Evolutionary conservation across 345 rosid genomes (phyloP), one percentile per base, ranked within the genome.

Genomic region (Chamaenerion angustifolium): DNA sequence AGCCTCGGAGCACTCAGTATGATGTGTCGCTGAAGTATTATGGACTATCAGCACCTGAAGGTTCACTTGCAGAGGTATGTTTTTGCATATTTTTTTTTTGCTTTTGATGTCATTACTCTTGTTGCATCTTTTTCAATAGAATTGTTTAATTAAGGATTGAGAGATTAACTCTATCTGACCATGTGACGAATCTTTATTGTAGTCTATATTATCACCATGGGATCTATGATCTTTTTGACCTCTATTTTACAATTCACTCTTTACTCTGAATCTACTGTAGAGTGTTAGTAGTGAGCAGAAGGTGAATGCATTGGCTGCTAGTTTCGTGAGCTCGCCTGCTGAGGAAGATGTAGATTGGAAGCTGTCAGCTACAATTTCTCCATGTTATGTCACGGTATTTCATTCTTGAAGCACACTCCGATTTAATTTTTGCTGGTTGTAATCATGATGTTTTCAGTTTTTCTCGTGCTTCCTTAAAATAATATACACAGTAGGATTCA

Each of bases 21-120:
- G 84, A 92, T 67, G 73, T 87, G 63, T 75, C 71, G 16, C 64
- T 92, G 70, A 87, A 72, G 70, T 92, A 73, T 56, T 92, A 84
- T 78, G 98, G 98, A 56, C 70, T 92, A 71, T 87, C 93, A 59
- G 81, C 85, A 43, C 98, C 98, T 54, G 98, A 88, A 75, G 98
- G 98, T 65, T 80, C 98, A 41, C 80, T 92, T 69, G 95, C 95
- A 27, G 78, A 92, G 98, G 98, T 92, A 70, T 71, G 87, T 70
- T 68, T 64, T 52, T 55, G 35, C 37, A 14, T 44, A 31, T 12
- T 37, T 47, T 49, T 49, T 35, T 42, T 37, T 21, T 0, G 16
- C 13, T 13, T 25, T 25, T 46, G 11, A 11, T 46, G 12, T 11
- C 23, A 16, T 4, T 16, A 45, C 18, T 18, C 16, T 18, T 8